Base-by-base conservation (phyloP, 2,329 filamentous ascomycete species). In the Acrocalymma vagum region DNA sequence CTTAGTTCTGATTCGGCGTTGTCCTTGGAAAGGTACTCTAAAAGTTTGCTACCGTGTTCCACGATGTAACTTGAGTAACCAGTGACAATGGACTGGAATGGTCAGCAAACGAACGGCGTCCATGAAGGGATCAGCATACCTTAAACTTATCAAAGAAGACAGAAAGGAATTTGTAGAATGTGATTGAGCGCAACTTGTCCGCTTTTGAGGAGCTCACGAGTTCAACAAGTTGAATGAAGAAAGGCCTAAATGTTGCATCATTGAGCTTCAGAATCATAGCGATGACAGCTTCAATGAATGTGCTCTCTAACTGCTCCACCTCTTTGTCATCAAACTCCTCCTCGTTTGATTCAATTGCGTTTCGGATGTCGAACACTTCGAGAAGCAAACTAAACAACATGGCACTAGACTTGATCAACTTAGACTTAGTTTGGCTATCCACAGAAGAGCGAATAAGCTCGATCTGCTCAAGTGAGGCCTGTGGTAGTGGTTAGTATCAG, bases 221-320 rank as follows among this genome's bases (percentile, higher is more conserved):
- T 42, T 95, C 90, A 29, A 95, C 78, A n/a, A 96, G 75, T 51
- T 87, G 83, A 11, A 85, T 80, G 74, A 97, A 99, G 49, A 99
- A 84, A 1, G 94, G 95, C 9, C 92, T 82, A 83, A 99, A 99
- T 0, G 88, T 84, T 1, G 88, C 86, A 65, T 99, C 94, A 72
- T 96, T 97, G 48, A 99, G 82, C 77, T 97, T 97, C 76, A 95
- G 90, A 38, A 96, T 88, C 85, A 96, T 94, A 70, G 90, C 88
- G 44, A 99, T 81, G 0, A 86, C 83, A 9, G 87, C 83, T 8
- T 86, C 81, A 63, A 90, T 87, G 53, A 89, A 51, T 1, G 77
- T 75, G 2, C 75, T 72, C 63, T 95, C 90, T 9, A 90, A 75
- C 27, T 78, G 75, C 14, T 76, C 70, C 5, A 88, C 67, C 29